Conservation (phyloP, 1,139 yeast genomes). For the Blastobotrys capitulatus region DNA sequence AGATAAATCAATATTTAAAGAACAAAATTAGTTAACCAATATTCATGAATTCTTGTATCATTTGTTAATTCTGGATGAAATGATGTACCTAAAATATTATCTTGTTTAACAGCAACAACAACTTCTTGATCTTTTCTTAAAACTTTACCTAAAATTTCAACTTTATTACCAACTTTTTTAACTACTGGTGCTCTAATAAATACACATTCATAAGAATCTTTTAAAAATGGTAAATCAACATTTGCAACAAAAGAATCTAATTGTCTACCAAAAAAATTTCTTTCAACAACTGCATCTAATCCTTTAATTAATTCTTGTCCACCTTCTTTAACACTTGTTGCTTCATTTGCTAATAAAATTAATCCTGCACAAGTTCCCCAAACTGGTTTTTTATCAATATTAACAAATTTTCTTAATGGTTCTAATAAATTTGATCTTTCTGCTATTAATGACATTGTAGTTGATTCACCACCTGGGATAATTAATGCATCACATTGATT, state of each 20-base stretch:
- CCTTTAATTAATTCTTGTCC: slow-evolving; percentile 65
- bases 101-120: slow-evolving; percentile 72
- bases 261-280: slow-evolving; percentile 82
- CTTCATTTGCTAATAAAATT: slow-evolving; percentile 52
- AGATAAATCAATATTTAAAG: background rate
- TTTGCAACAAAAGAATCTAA: slow-evolving; percentile 54
- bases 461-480: slow-evolving; percentile 78
- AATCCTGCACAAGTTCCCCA: slow-evolving; percentile 93
- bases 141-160: slow-evolving; percentile 25
- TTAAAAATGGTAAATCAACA: slow-evolving; percentile 48
- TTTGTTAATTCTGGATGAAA: slow-evolving; percentile 74
- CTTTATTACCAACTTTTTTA: slow-evolving; percentile 13
- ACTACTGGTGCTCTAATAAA: slow-evolving; percentile 81
- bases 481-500: slow-evolving; percentile 53
- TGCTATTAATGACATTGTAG: slow-evolving; percentile 68
- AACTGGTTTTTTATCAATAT: slow-evolving; percentile 44
- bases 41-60: slow-evolving; percentile 60
- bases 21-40: slow-evolving; percentile 37
- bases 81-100: slow-evolving; percentile 62
- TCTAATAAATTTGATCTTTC: slow-evolving; percentile 55
- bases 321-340: slow-evolving; percentile 44
- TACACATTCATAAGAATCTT: slow-evolving; percentile 47
- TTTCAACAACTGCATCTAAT: slow-evolving; percentile 54
- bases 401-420: slow-evolving; percentile 51
- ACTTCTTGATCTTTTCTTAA: slow-evolving; percentile 17